Percentiles rank a stretch among this genome's conserved stretches.
Conservation (phyloP, 2,329 filamentous ascomycete genomes). For the Talaromyces sp. region DNA sequence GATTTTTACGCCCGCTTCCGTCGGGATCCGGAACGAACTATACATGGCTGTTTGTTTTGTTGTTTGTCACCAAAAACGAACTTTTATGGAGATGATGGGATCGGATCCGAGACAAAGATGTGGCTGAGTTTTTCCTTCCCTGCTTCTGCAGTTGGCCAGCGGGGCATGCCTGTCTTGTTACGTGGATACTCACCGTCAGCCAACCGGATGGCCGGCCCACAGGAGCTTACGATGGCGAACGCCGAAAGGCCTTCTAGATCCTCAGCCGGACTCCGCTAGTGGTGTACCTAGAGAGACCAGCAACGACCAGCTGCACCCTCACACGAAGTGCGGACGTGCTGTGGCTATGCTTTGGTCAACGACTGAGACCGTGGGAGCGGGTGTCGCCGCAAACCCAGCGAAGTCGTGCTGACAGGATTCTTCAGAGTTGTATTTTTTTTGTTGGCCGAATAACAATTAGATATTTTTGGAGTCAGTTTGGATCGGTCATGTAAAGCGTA, state of each 20-base stretch:
- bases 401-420: too few species aligned
- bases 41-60: neutral
- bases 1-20: neutral
- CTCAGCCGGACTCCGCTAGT: neutral
- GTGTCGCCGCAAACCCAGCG: neutral
- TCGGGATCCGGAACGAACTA: neutral
- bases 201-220: neutral
- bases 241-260: neutral
- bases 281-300: neutral
- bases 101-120: neutral
- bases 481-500: neutral
- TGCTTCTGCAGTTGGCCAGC: neutral
- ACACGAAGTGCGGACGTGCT: neutral
- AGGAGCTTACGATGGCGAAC: neutral
- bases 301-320: neutral
- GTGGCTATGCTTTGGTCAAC: neutral
- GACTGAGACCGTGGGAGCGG: neutral
- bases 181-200: neutral
- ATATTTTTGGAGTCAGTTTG: neutral
- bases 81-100: neutral
- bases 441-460: neutral
- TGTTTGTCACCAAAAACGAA: neutral
- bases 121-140: neutral
- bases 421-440: too few species aligned
- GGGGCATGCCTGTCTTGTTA: neutral